Percentiles rank a stretch among this genome's conserved stretches.
phyloP scores from a whole-genome alignment of 768 basidiomycete genomes.

The Tricholomella constricta region DNA sequence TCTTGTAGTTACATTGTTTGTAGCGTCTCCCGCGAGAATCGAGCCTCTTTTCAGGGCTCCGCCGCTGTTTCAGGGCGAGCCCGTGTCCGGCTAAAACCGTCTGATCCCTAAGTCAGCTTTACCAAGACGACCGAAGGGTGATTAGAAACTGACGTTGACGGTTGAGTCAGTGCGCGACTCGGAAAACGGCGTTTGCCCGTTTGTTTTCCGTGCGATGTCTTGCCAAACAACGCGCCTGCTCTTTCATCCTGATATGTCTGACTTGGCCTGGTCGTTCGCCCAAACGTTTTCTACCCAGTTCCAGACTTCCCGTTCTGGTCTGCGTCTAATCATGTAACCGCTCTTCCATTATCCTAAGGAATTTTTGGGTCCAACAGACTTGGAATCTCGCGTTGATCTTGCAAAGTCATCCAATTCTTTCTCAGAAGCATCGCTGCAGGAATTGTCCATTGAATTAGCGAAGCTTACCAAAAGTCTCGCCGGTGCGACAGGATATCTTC shows the following conservation, averaged over 20 bases:
- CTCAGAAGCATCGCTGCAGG: slow-evolving; percentile 40
- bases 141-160: too few relatives aligned
- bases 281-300: slow-evolving; percentile 54
- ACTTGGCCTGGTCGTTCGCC: slow-evolving; percentile 45
- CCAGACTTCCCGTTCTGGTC: slow-evolving; percentile 52
- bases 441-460: slow-evolving; percentile 51
- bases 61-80: too few relatives aligned
- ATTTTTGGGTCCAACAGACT: slow-evolving; percentile 36
- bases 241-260: slow-evolving; percentile 22
- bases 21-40: too few relatives aligned
- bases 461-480: slow-evolving; percentile 62
- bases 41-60: too few relatives aligned
- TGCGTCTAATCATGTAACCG: slow-evolving; percentile 27
- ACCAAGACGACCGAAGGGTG: too few relatives aligned
- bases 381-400: slow-evolving; percentile 47
- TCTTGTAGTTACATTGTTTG: too few relatives aligned
- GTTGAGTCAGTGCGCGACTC: too few relatives aligned
- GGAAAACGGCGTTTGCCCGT: too few relatives aligned
- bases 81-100: too few relatives aligned
- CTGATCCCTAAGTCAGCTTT: too few relatives aligned
- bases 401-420: slow-evolving; percentile 33
- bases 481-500: slow-evolving; percentile 65
- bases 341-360: slow-evolving; percentile 18
- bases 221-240: not conserved
- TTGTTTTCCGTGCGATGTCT: not conserved